Evolutionary conservation across 371 early-diverging fungal genomes (phyloP).

Genomic region (Syncephalastrum sp.): DNA sequence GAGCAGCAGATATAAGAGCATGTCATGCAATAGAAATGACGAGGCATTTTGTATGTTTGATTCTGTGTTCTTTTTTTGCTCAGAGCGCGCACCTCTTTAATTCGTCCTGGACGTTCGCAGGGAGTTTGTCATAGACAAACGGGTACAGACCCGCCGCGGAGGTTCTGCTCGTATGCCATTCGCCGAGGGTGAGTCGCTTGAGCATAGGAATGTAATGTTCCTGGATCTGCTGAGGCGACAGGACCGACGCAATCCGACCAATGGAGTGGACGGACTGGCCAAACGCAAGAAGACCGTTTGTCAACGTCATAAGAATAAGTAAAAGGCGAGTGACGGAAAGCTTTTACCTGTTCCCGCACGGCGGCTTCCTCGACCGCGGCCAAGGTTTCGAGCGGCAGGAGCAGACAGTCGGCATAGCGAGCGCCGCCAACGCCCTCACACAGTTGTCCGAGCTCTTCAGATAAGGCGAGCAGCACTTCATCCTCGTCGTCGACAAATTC

Average conservation of each 20-base stretch:
- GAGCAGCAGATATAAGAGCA: slow-evolving; percentile 1
- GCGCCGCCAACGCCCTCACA: slow-evolving; percentile 90
- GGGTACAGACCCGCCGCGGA: slow-evolving; percentile 92
- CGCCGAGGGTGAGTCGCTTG: slow-evolving; percentile 84
- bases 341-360: slow-evolving; percentile 88
- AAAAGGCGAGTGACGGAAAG: slow-evolving; percentile 1
- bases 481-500: slow-evolving; percentile 98
- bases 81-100: slow-evolving; percentile 63
- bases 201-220: slow-evolving; percentile 86
- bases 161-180: slow-evolving; percentile 96
- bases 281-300: slow-evolving; percentile 15
- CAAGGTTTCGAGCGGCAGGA: slow-evolving; percentile 89
- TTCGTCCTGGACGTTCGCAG: slow-evolving; percentile 78
- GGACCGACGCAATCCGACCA: slow-evolving; percentile 69
- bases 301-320: neutral
- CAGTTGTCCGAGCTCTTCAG: slow-evolving; percentile 90
- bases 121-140: slow-evolving; percentile 69
- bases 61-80: too few relatives aligned
- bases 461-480: slow-evolving; percentile 91
- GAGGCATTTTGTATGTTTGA: slow-evolving; percentile 10
- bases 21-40: neutral
- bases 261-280: slow-evolving; percentile 87
- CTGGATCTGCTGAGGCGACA: slow-evolving; percentile 79
- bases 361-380: slow-evolving; percentile 95
- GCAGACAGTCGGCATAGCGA: slow-evolving; percentile 76